Conservation (phyloP, 495 filamentous ascomycete genomes). For the Glarea lozoyensis region DNA sequence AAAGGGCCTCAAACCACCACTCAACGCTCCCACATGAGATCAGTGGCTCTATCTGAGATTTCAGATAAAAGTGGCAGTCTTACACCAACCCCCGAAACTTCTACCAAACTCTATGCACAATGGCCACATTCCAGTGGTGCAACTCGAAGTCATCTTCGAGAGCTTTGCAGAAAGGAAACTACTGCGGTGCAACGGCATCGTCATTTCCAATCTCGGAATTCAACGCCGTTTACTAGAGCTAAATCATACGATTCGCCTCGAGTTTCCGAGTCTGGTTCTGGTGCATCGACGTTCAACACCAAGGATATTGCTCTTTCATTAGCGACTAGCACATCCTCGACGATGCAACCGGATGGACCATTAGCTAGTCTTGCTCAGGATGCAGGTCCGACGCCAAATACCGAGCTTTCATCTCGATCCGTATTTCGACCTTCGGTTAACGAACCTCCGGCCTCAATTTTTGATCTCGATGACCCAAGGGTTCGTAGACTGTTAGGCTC, state of each 20-base stretch:
- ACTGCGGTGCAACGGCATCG: conserved; percentile 60
- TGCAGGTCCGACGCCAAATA: conserved; percentile 25
- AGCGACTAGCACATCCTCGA: conserved; percentile 66
- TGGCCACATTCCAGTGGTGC: conserved; percentile 83
- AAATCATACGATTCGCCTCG: conserved; percentile 32
- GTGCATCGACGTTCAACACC: conserved; percentile 43
- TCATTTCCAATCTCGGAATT: conserved; percentile 63
- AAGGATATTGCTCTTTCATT: conserved; percentile 84
- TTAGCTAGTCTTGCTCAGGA: conserved; percentile 45
- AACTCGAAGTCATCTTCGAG: conserved; percentile 70
- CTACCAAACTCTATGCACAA: conserved; percentile 28
- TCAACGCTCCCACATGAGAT: conserved; percentile 6
- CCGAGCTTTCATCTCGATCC: conserved; percentile 10
- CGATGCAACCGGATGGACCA: conserved; percentile 65
- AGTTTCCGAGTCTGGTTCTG: too few relatives aligned
- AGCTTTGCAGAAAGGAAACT: conserved; percentile 71
- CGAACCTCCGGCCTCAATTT: conserved; percentile 11
- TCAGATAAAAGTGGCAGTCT: conserved; percentile 49
- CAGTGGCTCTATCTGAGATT: conserved; percentile 3
- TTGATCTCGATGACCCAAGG: conserved; percentile 8
- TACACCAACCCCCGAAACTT: conserved; percentile 46
- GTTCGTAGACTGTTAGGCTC: conserved; percentile 28
- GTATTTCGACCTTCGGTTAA: conserved; percentile 7
- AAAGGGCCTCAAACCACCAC: conserved; percentile 39
- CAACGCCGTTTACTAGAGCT: conserved; percentile 59